phyloP scores from a whole-genome alignment of 2,329 filamentous ascomycete genomes.

The Pseudogymnoascus sp. region DNA sequence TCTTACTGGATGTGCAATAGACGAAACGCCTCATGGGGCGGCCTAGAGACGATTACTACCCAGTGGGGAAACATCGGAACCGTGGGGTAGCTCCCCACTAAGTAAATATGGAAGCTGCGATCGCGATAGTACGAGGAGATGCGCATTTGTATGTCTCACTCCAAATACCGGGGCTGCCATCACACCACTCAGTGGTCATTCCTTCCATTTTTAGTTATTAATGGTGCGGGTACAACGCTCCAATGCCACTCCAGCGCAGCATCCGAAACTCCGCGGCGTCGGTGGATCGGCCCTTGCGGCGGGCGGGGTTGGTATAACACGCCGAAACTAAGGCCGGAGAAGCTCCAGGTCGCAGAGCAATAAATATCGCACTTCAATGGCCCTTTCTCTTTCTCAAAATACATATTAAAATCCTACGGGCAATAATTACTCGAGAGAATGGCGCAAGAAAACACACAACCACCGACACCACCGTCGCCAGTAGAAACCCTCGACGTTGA shows the following conservation, averaged over 20 bases:
- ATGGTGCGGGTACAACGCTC: constrained; percentile 1
- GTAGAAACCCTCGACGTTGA: constrained; percentile 38
- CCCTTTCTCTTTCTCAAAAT: not conserved
- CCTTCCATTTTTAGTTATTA: not conserved
- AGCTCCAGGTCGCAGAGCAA: not conserved
- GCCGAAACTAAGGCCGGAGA: constrained; percentile 7
- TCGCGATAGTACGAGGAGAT: not conserved
- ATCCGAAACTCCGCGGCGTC: not conserved
- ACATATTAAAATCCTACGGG: not conserved
- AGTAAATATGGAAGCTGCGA: constrained; percentile 4
- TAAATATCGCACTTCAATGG: not conserved
- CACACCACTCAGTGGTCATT: constrained; percentile 1
- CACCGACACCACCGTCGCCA: constrained; percentile 12
- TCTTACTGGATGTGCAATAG: not conserved
- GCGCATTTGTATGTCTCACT: not conserved
- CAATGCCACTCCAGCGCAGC: not conserved
- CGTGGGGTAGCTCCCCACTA: constrained; percentile 1
- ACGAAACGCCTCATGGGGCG: not conserved
- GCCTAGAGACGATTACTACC: not conserved
- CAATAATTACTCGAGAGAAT: not conserved
- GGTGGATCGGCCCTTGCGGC: not conserved
- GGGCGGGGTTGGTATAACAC: not conserved
- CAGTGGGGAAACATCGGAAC: not conserved
- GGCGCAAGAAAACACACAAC: constrained; percentile 9
- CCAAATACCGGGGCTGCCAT: not conserved